Base-by-base conservation (phyloP, 805 yeast genomes). In the Kuraishia floccosa region DNA sequence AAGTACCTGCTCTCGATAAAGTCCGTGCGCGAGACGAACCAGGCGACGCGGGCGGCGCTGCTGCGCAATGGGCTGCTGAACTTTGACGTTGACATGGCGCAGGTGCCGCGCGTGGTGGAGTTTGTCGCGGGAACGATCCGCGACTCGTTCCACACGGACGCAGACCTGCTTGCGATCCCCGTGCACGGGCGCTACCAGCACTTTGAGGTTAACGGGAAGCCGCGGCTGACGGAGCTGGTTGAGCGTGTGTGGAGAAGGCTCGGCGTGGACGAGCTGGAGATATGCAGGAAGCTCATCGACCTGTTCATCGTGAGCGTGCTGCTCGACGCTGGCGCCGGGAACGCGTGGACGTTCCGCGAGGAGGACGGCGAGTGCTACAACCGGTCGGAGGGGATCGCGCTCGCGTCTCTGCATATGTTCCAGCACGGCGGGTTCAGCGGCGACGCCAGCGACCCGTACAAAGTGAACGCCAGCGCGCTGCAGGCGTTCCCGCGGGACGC, bases 111-210 rank as follows among this genome's bases (percentile, higher is more conserved):
- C 0, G 64, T 68, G 26, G 65, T 69, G 17, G 61, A 57, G 4
- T 72, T 54, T 42, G 67, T 74, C 4, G 46, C 57, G 27, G 46
- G 50, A 4, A 61, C 75, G 10, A 63, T 71, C 31, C 46, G 47
- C 12, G 50, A 62, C 9, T 67, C 66, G 27, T 75, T 64, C 37
- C 64, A 62, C 1, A 51, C 58, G 3, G 51, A 63, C 8, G 54
- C 46, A 21, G 38, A 49, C 17, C 62, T 63, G 22, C 42, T 47
- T 3, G 38, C 48, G 2, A 75, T 75, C 32, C 81, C 83, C 4
- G 72, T 77, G 6, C 82, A 75, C 47, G 82, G 82, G 2, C 58
- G 83, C 34, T 74, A 75, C 70, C 79, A 72, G 41, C 82, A 75
- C 46, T 60, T 75, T 43, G 71, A 73, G 41, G 69, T 64, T 21